Conservation (phyloP, 208 protist genomes). For the Wallacemonas sp. region DNA sequence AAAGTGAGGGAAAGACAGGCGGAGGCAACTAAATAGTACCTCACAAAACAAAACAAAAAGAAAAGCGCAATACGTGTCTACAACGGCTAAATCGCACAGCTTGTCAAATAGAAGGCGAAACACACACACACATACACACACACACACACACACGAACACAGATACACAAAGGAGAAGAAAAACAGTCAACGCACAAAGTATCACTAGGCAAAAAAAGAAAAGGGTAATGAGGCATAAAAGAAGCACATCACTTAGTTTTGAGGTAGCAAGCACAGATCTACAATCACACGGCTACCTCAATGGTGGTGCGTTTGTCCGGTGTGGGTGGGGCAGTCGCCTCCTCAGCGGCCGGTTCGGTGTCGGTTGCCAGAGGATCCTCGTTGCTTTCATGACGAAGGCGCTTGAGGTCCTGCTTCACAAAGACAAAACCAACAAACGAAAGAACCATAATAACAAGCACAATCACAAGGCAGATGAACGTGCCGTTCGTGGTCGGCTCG, state of each 20-base stretch:
- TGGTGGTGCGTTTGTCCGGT: conserved; percentile 5
- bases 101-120: conserved; percentile 8
- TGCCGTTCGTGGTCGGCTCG: conserved; percentile 15
- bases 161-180: conserved; percentile 8
- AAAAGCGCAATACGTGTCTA: not conserved
- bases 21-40: conserved; percentile 3
- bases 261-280: not conserved
- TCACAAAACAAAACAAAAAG: not conserved
- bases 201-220: not conserved
- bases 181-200: conserved; percentile 6
- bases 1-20: not conserved
- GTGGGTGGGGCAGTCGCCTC: too few species aligned
- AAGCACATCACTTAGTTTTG: not conserved
- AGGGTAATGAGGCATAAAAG: not conserved
- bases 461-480: conserved; percentile 29
- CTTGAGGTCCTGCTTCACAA: conserved; percentile 28
- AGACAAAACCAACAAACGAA: conserved; percentile 15
- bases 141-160: not conserved
- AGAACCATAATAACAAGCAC: conserved; percentile 14
- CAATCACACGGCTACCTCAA: not conserved
- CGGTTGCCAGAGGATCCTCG: conserved; percentile 1
- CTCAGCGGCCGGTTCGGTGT: conserved; percentile 3
- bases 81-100: not conserved
- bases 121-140: conserved; percentile 8
- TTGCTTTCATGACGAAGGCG: conserved; percentile 12